Conservation (phyloP, 2,329 filamentous ascomycete species). For the Ophiognomonia clavigignenti-juglandacearum region DNA sequence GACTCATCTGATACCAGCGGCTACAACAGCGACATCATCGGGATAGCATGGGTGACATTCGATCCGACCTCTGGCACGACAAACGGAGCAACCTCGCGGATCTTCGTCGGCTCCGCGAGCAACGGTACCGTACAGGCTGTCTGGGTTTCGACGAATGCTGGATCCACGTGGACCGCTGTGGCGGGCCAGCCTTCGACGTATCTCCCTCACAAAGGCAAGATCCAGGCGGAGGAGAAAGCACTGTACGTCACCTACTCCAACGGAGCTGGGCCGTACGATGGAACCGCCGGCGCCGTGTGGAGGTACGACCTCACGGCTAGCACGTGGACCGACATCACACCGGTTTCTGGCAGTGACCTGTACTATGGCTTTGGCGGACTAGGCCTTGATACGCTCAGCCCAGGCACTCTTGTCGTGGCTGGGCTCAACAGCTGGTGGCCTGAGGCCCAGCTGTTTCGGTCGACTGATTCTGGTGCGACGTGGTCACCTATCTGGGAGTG, state of each 20-base stretch:
- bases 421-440: conserved; percentile 56
- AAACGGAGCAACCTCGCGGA: conserved; percentile 46
- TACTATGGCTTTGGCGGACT: conserved; percentile 54
- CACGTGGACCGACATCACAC: conserved; percentile 53
- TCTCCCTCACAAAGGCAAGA: conserved; percentile 49
- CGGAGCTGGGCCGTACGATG: conserved; percentile 53
- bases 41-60: conserved; percentile 50
- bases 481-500: conserved; percentile 52
- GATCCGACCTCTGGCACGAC: conserved; percentile 43
- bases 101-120: conserved; percentile 53
- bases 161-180: conserved; percentile 47
- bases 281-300: conserved; percentile 46
- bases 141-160: conserved; percentile 49
- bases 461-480: conserved; percentile 47
- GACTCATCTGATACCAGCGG: conserved; percentile 40
- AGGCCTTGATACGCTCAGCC: conserved; percentile 45
- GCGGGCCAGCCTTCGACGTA: conserved; percentile 43
- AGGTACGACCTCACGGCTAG: conserved; percentile 45
- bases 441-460: conserved; percentile 51
- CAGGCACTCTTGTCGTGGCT: conserved; percentile 53
- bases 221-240: conserved; percentile 45
- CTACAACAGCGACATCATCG: conserved; percentile 41
- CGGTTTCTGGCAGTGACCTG: conserved; percentile 40
- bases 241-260: conserved; percentile 52
- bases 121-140: conserved; percentile 43